These are phyloP conservation scores for Neoboletus brunneissimus DNA, from an alignment of 768 basidiomycete species.

Conservation along the genomic window DNA sequence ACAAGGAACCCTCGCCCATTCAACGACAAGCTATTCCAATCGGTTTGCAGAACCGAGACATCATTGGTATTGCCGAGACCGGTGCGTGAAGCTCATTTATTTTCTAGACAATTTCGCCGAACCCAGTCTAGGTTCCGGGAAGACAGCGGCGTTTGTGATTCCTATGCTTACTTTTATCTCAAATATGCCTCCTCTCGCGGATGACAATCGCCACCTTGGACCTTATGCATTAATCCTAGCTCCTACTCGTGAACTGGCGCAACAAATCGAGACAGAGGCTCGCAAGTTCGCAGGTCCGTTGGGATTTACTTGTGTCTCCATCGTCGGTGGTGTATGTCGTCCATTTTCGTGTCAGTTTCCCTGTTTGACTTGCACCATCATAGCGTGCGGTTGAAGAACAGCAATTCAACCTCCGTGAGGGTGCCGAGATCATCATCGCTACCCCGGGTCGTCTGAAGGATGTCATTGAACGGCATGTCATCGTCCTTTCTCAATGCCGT, in stretches of 20 bases:
- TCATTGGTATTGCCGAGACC: constrained; percentile 98
- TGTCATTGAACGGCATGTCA: constrained; percentile 91
- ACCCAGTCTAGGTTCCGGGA: constrained; percentile 77
- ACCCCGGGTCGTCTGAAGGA: constrained; percentile 98
- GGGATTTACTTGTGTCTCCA: constrained; percentile 93
- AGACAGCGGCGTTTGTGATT: constrained; percentile 97
- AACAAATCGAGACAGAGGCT: constrained; percentile 93
- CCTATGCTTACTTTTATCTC: constrained; percentile 97
- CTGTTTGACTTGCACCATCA: constrained; percentile 13
- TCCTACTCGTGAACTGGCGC: constrained; percentile 97
- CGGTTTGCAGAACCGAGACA: constrained; percentile 91
- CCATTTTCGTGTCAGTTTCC: neutral
- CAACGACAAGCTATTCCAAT: constrained; percentile 99
- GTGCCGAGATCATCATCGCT: constrained; percentile 97
- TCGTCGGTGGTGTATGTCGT: constrained; percentile 83
- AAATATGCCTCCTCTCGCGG: constrained; percentile 77
- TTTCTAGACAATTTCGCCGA: neutral
- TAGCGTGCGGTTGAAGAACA: constrained; percentile 95
- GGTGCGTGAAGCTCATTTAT: constrained; percentile 45
- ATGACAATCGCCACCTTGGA: constrained; percentile 91
- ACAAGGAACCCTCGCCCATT: constrained; percentile 95
- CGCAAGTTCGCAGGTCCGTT: constrained; percentile 88
- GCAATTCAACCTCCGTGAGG: constrained; percentile 95
- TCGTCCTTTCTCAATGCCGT: constrained; percentile 94
- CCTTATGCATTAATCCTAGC: constrained; percentile 92